Conservation (phyloP, 2,329 filamentous ascomycete genomes). For the Epichloe aotearoae region DNA sequence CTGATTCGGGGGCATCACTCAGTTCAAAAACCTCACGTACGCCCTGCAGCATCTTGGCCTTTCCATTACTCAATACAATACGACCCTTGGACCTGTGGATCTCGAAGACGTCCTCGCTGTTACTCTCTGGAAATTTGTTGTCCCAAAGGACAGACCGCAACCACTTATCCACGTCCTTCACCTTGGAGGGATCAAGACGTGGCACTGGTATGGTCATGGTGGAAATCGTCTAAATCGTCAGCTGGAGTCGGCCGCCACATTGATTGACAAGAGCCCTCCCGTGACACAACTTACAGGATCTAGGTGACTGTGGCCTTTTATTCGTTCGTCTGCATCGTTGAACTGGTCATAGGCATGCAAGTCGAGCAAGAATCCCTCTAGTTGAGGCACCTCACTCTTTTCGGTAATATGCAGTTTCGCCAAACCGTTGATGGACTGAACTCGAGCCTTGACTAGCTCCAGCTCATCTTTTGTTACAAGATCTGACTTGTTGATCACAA, state of each 20-base stretch:
- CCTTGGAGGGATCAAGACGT: conserved; percentile 38
- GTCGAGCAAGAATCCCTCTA: conserved; percentile 80
- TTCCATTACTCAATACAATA: conserved; percentile 50
- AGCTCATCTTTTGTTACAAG: conserved; percentile 62
- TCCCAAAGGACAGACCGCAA: conserved; percentile 80
- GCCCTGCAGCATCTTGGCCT: conserved; percentile 70
- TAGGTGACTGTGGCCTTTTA: conserved; percentile 77
- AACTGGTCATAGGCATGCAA: conserved; percentile 87
- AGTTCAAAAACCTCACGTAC: conserved; percentile 92
- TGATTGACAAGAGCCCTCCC: background rate
- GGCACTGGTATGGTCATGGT: conserved; percentile 64
- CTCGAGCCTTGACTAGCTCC: conserved; percentile 52
- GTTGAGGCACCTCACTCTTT: conserved; percentile 62
- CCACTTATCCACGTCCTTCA: conserved; percentile 64
- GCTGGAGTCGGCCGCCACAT: conserved; percentile 1
- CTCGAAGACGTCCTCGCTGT: conserved; percentile 43
- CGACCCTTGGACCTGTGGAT: conserved; percentile 83
- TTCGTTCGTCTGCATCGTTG: conserved; percentile 53
- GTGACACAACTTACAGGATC: conserved; percentile 52
- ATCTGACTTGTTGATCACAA: conserved; percentile 90
- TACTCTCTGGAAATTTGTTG: conserved; percentile 38
- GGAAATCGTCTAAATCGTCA: conserved; percentile 54
- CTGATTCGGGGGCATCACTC: conserved; percentile 42
- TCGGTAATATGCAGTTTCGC: conserved; percentile 75
- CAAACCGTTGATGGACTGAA: conserved; percentile 77